Evolutionary conservation across 2,329 filamentous ascomycete species (phyloP), one percentile per base, ranked within the genome.

Genomic region (Aspergillus sp.): DNA sequence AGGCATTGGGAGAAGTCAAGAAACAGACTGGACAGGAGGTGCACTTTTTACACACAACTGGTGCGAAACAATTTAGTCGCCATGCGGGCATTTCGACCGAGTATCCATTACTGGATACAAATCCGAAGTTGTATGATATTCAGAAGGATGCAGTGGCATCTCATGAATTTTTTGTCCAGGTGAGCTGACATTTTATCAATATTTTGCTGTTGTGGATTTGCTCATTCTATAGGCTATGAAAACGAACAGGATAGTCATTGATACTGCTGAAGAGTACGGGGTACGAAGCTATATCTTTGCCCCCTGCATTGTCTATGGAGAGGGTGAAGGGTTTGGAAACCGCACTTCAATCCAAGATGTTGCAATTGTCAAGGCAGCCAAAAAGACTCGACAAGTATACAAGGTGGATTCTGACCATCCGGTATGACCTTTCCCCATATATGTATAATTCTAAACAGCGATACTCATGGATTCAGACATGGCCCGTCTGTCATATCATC

Each of bases 301-400:
- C 0, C 76, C 76, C 1, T 79, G 76, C 50, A 71, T 79, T 27
- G 76, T 79, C 10, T 78, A 75, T 48, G 75, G 75, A 6, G 59
- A 68, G 42, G 71, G 74, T 3, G 65, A 70, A 45, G 74, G 75
- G 0, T 77, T 77, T 43, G 73, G 74, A 2, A 77, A 78, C 48
- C 47, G 43, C 2, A 74, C 74, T 33, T 77, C 75, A 2, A 77
- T 76, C 38, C 75, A 79, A 51, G 76, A 71, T 0, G 69, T 71
- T 1, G 72, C 68, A 1, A 66, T 78, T 11, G 69, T 79, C 3
- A 60, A 60, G 26, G 72, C 74, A 0, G 76, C 73, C 0, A 67
- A 66, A 37, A 62, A 57, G 3, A 13, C 65, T 27, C 52, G 68
- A 4, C 58, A 58, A 6, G 66, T 78, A 1, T 74, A 72, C 48